Evolutionary conservation across 805 yeast species (phyloP).

Genomic region (Isabelozyma pseudorhagii): DNA sequence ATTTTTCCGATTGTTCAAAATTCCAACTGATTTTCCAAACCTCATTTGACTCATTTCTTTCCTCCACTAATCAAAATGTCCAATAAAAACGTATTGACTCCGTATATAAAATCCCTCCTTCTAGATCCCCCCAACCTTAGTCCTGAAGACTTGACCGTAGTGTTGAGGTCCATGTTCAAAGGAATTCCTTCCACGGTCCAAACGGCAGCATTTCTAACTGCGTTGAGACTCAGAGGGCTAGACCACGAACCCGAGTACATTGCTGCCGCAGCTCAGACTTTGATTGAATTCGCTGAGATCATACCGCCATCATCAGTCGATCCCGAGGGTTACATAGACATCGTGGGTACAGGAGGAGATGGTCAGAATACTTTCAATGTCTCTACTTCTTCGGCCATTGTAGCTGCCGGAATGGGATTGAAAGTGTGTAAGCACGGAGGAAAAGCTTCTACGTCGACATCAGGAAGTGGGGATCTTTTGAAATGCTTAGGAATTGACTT

Average conservation of each 20-base stretch:
- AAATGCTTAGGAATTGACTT: slow-evolving; percentile 80
- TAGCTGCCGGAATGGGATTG: slow-evolving; percentile 84
- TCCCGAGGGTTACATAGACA: slow-evolving; percentile 63
- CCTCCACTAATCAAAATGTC: neutral
- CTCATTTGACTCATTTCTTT: neutral
- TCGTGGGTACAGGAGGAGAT: slow-evolving; percentile 99
- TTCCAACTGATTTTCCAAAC: neutral
- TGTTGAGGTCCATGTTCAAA: slow-evolving; percentile 57
- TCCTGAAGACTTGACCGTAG: slow-evolving; percentile 61
- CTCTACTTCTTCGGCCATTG: slow-evolving; percentile 90
- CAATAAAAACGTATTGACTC: slow-evolving; percentile 36
- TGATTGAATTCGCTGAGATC: slow-evolving; percentile 59
- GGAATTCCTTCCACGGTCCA: slow-evolving; percentile 67
- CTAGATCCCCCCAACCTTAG: slow-evolving; percentile 58
- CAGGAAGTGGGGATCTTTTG: slow-evolving; percentile 93
- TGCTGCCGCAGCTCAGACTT: slow-evolving; percentile 79
- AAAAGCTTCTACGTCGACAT: slow-evolving; percentile 87
- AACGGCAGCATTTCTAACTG: slow-evolving; percentile 75
- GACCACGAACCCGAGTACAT: slow-evolving; percentile 81
- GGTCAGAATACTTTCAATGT: slow-evolving; percentile 97
- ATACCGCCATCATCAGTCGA: slow-evolving; percentile 47
- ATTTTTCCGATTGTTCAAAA: neutral
- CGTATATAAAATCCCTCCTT: slow-evolving; percentile 65
- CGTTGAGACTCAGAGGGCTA: slow-evolving; percentile 65
- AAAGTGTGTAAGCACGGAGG: slow-evolving; percentile 95